Percentiles rank a stretch among this genome's conserved stretches.
phyloP scores from a whole-genome alignment of 805 yeast species.

The Danielozyma ontarioensis region DNA sequence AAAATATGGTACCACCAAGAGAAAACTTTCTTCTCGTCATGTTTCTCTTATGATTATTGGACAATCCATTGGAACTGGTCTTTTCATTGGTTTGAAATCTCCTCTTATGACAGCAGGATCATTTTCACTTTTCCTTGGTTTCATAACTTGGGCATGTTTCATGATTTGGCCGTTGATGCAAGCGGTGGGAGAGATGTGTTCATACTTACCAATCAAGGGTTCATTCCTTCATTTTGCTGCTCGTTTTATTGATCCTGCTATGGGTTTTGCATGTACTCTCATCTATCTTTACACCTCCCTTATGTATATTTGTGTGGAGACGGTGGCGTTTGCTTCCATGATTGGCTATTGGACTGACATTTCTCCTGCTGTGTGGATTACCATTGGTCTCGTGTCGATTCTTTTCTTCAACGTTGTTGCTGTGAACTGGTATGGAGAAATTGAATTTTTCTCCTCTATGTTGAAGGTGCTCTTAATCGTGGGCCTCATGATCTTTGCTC shows the following conservation, averaged over 20 bases:
- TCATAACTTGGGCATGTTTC: constrained; percentile 23
- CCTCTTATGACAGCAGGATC: constrained; percentile 31
- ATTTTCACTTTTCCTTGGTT: constrained; percentile 28
- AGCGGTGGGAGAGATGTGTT: constrained; percentile 34
- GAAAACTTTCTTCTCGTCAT: constrained; percentile 26
- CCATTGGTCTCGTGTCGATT: constrained; percentile 21
- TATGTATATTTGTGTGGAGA: constrained; percentile 30
- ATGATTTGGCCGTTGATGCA: constrained; percentile 33
- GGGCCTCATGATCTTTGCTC: constrained; percentile 15
- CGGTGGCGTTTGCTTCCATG: constrained; percentile 26
- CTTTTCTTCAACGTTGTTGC: constrained; percentile 41
- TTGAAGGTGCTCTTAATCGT: constrained; percentile 18
- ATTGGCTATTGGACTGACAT: constrained; percentile 26
- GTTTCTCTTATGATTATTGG: constrained; percentile 32
- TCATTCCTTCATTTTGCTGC: constrained; percentile 29
- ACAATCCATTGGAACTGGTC: constrained; percentile 31
- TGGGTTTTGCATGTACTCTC: constrained; percentile 29
- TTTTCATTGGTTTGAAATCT: constrained; percentile 26
- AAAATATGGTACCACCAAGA: constrained; percentile 25
- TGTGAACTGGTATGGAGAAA: constrained; percentile 31
- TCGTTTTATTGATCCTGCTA: constrained; percentile 31
- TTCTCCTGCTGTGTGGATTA: constrained; percentile 28
- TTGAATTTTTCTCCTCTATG: constrained; percentile 21
- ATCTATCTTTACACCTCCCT: constrained; percentile 29
- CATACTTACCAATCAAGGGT: constrained; percentile 32